Evolutionary conservation across 805 yeast species (phyloP).

Genomic region (Debaryomyces hansenii): DNA sequence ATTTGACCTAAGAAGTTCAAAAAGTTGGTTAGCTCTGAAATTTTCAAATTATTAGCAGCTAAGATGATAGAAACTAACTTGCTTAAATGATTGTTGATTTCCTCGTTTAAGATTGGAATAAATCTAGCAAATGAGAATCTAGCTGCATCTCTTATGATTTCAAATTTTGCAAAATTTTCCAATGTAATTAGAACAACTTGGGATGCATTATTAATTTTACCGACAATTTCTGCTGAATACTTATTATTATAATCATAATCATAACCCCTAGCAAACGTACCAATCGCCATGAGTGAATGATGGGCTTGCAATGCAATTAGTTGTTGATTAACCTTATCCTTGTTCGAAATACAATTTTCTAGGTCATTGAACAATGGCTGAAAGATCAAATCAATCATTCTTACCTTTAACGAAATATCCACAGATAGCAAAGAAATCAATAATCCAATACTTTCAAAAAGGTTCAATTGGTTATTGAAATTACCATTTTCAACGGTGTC

Average conservation of each 20-base stretch:
- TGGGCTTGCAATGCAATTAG: conserved; percentile 70
- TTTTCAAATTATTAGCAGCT: conserved; percentile 53
- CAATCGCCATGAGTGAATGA: conserved; percentile 84
- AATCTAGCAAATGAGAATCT: conserved; percentile 86
- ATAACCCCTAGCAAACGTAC: conserved; percentile 85
- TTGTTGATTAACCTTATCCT: conserved; percentile 36
- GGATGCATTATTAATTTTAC: conserved; percentile 60
- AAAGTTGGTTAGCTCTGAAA: conserved; percentile 75
- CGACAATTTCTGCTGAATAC: conserved; percentile 39
- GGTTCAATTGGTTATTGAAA: conserved; percentile 76
- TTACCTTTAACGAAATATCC: conserved; percentile 30
- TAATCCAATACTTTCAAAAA: conserved; percentile 85
- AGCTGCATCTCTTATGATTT: conserved; percentile 77
- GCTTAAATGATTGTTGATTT: conserved; percentile 50
- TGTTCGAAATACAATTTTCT: conserved; percentile 55
- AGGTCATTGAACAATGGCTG: conserved; percentile 74
- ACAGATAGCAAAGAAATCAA: conserved; percentile 52
- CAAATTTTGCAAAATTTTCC: conserved; percentile 67
- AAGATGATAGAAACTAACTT: conserved; percentile 67
- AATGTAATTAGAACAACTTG: conserved; percentile 82
- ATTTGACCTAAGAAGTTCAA: conserved; percentile 86
- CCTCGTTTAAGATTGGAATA: conserved; percentile 65
- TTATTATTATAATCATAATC: conserved; percentile 48
- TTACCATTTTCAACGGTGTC: conserved; percentile 47
- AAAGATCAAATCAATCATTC: conserved; percentile 62